These are phyloP conservation scores for Solidago caesia DNA, from an alignment of 129 eudicot species.

Conservation along the genomic window DNA sequence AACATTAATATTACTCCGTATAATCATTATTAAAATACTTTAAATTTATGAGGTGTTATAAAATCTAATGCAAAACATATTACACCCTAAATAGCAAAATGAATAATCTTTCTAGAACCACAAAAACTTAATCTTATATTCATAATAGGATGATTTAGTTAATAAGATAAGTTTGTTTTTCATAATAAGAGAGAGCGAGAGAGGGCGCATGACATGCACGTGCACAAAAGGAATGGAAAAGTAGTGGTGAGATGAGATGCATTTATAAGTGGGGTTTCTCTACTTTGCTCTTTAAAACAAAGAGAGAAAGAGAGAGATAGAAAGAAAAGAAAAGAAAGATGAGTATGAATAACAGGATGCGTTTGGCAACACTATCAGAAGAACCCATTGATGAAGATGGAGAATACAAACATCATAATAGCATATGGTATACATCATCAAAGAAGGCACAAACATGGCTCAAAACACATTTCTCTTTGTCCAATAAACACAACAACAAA, in stretches of 20 bases:
- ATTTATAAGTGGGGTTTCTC: slow-evolving; percentile 31
- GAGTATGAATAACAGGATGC: slow-evolving; percentile 33
- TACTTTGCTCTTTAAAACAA: slow-evolving; percentile 24
- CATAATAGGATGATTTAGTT: background rate
- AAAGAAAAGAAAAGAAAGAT: background rate
- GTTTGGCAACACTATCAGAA: slow-evolving; percentile 86
- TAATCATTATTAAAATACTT: too few relatives aligned
- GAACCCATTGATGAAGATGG: slow-evolving; percentile 74
- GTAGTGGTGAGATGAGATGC: slow-evolving; percentile 26
- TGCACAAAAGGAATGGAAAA: slow-evolving; percentile 35
- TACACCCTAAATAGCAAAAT: too few relatives aligned
- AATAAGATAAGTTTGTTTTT: too few relatives aligned
- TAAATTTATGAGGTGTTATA: too few relatives aligned
- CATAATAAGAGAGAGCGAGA: background rate
- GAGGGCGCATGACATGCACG: slow-evolving; percentile 35
- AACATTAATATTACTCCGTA: too few relatives aligned
- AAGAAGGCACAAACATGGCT: slow-evolving; percentile 68
- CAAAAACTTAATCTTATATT: too few relatives aligned
- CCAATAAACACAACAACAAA: slow-evolving; percentile 78
- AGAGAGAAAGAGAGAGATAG: background rate
- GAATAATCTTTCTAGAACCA: too few relatives aligned
- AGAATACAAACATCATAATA: slow-evolving; percentile 27
- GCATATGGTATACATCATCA: slow-evolving; percentile 35
- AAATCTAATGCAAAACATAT: too few relatives aligned
- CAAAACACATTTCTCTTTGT: slow-evolving; percentile 47